phyloP scores from a whole-genome alignment of 192 early-diverging fungal genomes.

The Coemansia sp. region DNA sequence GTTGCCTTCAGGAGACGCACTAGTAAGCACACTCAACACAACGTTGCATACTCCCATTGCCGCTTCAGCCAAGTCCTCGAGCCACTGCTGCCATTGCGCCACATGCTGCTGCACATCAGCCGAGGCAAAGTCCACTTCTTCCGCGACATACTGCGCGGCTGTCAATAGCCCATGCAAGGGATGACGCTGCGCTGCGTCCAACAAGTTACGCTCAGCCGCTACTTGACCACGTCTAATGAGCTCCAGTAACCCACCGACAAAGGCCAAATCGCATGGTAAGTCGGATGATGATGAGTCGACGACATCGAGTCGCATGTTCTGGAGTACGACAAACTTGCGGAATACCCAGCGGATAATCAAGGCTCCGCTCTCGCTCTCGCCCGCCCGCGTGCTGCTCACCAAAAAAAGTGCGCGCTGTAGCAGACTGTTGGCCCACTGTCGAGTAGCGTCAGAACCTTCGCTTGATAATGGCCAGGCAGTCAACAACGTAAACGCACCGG shows the following conservation, averaged over 20 bases:
- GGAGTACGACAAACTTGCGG: conserved; percentile 68
- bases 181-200: conserved; percentile 51
- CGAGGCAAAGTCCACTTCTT: conserved; percentile 61
- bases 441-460: conserved; percentile 57
- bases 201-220: conserved; percentile 53
- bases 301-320: conserved; percentile 31
- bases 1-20: conserved; percentile 88
- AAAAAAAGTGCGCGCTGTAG: conserved; percentile 63
- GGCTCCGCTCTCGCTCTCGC: conserved; percentile 84
- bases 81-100: conserved; percentile 57
- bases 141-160: conserved; percentile 62
- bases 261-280: conserved; percentile 14
- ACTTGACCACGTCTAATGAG: conserved; percentile 17
- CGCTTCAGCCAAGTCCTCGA: conserved; percentile 50
- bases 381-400: conserved; percentile 68
- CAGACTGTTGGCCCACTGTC: conserved; percentile 51
- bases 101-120: conserved; percentile 48
- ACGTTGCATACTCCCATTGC: conserved; percentile 61
- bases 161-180: conserved; percentile 64
- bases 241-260: conserved; percentile 29
- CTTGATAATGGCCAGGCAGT: conserved; percentile 61
- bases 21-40: conserved; percentile 71
- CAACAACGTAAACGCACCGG: conserved; percentile 71
- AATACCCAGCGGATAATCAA: conserved; percentile 77
- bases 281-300: background rate